These are phyloP conservation scores for Hippophae tibetana DNA, from an alignment of 306 rosid genomes.

Conservation along the genomic window DNA sequence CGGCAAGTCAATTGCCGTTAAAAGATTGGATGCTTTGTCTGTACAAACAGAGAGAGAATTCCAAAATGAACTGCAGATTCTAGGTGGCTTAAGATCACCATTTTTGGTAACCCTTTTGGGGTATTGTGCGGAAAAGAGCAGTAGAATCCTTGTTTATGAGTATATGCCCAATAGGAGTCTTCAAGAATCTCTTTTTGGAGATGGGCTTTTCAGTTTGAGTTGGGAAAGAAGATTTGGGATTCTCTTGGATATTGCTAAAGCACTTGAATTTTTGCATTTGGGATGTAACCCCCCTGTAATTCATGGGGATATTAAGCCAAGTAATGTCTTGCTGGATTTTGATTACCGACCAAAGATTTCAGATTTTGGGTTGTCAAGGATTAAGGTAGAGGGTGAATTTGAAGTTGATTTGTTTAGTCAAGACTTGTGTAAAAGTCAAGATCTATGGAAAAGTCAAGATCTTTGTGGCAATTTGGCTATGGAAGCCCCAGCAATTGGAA, in stretches of 20 bases:
- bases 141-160: constrained; percentile 68
- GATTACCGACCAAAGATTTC: constrained; percentile 62
- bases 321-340: constrained; percentile 75
- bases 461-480: constrained; percentile 69
- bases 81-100: constrained; percentile 83
- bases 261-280: constrained; percentile 75
- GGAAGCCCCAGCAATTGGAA: constrained; percentile 67
- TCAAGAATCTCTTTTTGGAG: constrained; percentile 81
- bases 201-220: constrained; percentile 45
- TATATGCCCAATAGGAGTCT: constrained; percentile 83
- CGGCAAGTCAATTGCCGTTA: constrained; percentile 71
- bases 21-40: constrained; percentile 55
- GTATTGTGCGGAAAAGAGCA: constrained; percentile 66
- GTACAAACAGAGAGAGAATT: constrained; percentile 79
- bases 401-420: constrained; percentile 89
- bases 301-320: constrained; percentile 88
- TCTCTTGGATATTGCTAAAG: constrained; percentile 69
- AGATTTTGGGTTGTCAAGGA: constrained; percentile 85
- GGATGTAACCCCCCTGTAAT: constrained; percentile 94
- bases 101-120: constrained; percentile 82
- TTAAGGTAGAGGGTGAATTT: constrained; percentile 76
- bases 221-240: constrained; percentile 79
- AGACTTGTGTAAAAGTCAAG: constrained; percentile 72
- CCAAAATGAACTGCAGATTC: constrained; percentile 86
- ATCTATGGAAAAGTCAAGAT: constrained; percentile 72